Evolutionary conservation across 2,329 filamentous ascomycete genomes (phyloP), one percentile per base, ranked within the genome.

Genomic region (Diaporthe batatas): DNA sequence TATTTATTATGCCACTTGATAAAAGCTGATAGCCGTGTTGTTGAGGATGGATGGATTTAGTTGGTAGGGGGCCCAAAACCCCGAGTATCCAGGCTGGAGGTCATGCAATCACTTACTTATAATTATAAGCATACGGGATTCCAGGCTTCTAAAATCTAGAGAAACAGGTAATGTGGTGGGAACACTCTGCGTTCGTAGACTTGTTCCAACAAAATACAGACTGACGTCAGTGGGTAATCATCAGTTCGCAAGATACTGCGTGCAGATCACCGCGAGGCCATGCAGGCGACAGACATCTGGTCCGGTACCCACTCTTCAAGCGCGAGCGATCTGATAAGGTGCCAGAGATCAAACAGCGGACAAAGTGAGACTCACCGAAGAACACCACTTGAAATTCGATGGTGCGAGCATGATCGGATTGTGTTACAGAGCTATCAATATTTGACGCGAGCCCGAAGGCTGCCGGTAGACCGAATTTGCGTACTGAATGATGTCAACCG

Each of bases 161-260:
- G 59, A 65, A 65, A 65, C 59, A 65, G 59, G 59, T 65, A 65
- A 65, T 65, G 59, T 36, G 51, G 59, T 51, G 59, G 59, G 29
- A 65, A 65, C 59, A 42, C 49, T 49, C 18, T 23, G 49, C 59
- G 44, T 36, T 65, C 59, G 44, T 36, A 51, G 59, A 65, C 59
- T 49, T 49, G 10, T 23, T 51, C 29, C 21, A 65, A 36, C 44
- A 16, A 0, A 23, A 25, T 25, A 34, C 6, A 18, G 23, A 34
- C 44, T 65, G 59, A 65, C 59, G 59, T 65, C 59, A 65, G 59
- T 49, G 42, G 59, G 18, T 18, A 16, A 49, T 65, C 59, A 65
- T 44, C 18, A 21, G 12, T 36, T 2, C 36, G 44, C 59, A 64
- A 64, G 42, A 36, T 49, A 21, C 16, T 49, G 42, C 42, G 42